Evolutionary conservation across 345 rosid species (phyloP).

Genomic region (Salix arbutifolia): DNA sequence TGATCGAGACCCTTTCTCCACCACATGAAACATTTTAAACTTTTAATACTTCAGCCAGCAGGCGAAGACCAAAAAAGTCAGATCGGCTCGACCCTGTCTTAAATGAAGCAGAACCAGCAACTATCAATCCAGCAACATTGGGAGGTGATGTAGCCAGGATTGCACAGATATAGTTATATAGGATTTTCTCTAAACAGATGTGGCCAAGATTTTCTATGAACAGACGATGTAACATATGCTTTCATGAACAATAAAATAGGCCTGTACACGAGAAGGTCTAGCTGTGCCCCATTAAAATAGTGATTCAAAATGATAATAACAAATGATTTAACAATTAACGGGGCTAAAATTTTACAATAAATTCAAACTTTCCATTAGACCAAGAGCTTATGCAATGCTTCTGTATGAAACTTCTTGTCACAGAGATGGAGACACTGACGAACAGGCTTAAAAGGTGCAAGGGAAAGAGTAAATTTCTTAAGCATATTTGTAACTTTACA

Average conservation of each 20-base stretch:
- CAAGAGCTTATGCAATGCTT: slow-evolving; percentile 1
- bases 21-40: not conserved
- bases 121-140: slow-evolving; percentile 1
- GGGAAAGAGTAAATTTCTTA: not conserved
- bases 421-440: not conserved
- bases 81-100: not conserved
- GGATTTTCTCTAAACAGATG: no score
- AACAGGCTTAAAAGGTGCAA: slow-evolving; percentile 1
- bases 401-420: slow-evolving; percentile 8
- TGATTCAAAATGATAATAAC: no score
- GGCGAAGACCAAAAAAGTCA: slow-evolving; percentile 1
- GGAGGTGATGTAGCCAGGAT: not conserved
- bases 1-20: not conserved
- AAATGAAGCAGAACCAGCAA: slow-evolving; percentile 5
- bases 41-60: not conserved
- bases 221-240: no score
- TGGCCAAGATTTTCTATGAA: no score
- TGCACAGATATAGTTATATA: no score
- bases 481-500: not conserved
- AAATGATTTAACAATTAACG: no score
- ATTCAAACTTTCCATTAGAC: not conserved
- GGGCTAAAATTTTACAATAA: not conserved
- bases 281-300: no score
- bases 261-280: no score
- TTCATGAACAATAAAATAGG: no score